A percentile compares a stretch with the other conserved stretches of the same genome.
phyloP scores from a whole-genome alignment of 2,329 filamentous ascomycete genomes.

The Fusarium paranaense region DNA sequence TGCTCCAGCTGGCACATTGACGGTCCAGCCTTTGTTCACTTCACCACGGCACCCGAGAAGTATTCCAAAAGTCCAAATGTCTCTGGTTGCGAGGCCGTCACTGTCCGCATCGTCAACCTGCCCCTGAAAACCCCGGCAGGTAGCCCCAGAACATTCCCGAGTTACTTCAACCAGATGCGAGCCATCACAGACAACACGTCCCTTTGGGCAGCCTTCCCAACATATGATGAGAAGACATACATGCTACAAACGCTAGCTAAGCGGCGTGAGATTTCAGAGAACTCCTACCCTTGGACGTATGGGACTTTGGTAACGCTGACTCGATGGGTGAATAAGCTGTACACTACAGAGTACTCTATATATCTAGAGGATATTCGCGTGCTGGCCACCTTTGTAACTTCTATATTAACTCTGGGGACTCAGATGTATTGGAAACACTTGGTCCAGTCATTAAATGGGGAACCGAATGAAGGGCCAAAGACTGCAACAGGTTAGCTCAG shows the following conservation, averaged over 20 bases:
- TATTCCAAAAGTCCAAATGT: not conserved
- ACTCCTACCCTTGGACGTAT: not conserved
- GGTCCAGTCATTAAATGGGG: not conserved
- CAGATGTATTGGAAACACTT: not conserved
- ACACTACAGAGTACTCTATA: not conserved
- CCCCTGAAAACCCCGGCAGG: not conserved
- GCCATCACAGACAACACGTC: not conserved
- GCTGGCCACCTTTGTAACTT: not conserved
- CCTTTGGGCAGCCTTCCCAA: not conserved
- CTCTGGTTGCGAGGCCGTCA: not conserved
- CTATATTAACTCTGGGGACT: not conserved
- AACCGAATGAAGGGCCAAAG: not conserved
- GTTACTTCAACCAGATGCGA: not conserved
- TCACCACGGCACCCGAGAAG: not conserved
- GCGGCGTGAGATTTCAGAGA: not conserved
- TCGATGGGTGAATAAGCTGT: not conserved
- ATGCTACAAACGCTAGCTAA: not conserved
- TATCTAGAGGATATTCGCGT: not conserved
- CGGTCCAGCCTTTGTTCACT: not conserved
- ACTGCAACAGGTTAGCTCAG: not conserved
- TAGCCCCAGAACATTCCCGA: not conserved
- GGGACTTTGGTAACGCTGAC: not conserved
- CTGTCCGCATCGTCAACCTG: not conserved
- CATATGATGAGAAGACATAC: not conserved
- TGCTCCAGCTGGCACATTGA: not conserved